These are phyloP conservation scores for Hypericum androsaemum DNA, from an alignment of 345 rosid genomes.

Conservation along the genomic window DNA sequence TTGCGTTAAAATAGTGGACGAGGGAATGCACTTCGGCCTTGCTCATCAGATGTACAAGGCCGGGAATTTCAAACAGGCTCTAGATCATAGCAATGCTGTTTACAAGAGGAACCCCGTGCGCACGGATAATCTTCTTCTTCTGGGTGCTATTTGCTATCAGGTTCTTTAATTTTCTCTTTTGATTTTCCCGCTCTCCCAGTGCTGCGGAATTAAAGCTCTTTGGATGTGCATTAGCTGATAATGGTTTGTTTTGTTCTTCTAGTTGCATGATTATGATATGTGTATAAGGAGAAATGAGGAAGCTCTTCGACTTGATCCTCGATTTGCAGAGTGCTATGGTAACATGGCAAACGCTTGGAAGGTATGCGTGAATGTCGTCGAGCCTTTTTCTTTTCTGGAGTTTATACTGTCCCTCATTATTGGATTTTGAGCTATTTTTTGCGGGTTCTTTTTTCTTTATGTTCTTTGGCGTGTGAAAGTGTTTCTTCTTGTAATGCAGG, in stretches of 20 bases:
- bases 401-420: background rate
- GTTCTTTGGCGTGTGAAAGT: background rate
- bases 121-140: constrained; percentile 87
- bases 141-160: constrained; percentile 96
- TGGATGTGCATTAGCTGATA: no score
- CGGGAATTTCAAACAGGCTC: constrained; percentile 71
- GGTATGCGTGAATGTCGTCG: constrained; percentile 27
- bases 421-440: constrained; percentile 4
- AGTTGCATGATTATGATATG: constrained; percentile 96
- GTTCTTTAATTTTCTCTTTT: constrained; percentile 17
- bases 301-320: constrained; percentile 86
- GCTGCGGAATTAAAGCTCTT: no score
- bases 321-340: constrained; percentile 97
- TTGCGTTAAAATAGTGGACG: constrained; percentile 42
- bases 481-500: constrained; percentile 36
- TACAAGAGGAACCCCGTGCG: constrained; percentile 67
- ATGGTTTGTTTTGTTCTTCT: constrained; percentile 2
- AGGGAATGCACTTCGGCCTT: constrained; percentile 53
- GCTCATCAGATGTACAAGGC: constrained; percentile 83
- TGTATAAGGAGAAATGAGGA: constrained; percentile 93
- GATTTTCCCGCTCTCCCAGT: background rate
- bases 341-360: constrained; percentile 99
- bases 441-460: background rate
- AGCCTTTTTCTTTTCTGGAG: background rate
- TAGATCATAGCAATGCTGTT: constrained; percentile 68